A percentile compares a stretch with the other conserved stretches of the same genome.
Conservation (phyloP, 768 basidiomycete genomes). For the Mycena olivaceomarginata region DNA sequence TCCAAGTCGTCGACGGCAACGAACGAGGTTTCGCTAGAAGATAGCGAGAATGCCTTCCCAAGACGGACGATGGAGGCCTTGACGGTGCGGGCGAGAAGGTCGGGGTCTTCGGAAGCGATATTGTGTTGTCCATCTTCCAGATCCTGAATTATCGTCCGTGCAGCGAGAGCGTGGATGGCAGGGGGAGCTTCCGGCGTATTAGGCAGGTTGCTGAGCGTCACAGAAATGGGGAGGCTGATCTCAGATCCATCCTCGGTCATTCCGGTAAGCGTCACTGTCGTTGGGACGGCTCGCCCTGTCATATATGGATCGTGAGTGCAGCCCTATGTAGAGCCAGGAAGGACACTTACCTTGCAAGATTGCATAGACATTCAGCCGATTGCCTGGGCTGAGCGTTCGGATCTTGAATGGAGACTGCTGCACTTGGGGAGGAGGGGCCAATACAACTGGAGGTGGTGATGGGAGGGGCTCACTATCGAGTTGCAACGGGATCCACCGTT, state of each 20-base stretch:
- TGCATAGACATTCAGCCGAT: constrained; percentile 31
- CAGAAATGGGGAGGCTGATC: constrained; percentile 37
- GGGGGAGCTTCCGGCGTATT: constrained; percentile 36
- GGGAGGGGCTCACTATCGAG: constrained; percentile 28
- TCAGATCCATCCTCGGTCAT: constrained; percentile 30
- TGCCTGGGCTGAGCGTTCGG: constrained; percentile 27
- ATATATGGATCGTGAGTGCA: background rate
- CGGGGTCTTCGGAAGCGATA: constrained; percentile 26
- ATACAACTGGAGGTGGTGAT: constrained; percentile 15
- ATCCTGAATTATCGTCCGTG: constrained; percentile 44
- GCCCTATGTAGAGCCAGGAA: background rate
- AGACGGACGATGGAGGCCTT: constrained; percentile 41
- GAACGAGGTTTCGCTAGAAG: constrained; percentile 39
- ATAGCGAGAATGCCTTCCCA: constrained; percentile 39
- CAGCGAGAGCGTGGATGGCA: constrained; percentile 40
- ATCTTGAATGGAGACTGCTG: constrained; percentile 39
- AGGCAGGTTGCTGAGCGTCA: constrained; percentile 40
- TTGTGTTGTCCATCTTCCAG: constrained; percentile 42
- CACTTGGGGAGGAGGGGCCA: constrained; percentile 18
- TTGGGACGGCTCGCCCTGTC: constrained; percentile 27
- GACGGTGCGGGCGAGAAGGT: constrained; percentile 28
- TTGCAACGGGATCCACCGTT: constrained; percentile 33
- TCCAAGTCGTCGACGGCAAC: constrained; percentile 40
- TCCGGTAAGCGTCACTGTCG: constrained; percentile 33
- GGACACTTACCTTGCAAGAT: constrained; percentile 30